Base-by-base conservation (phyloP, 1,284 basidiomycete species). In the Meira miltonrushii region DNA sequence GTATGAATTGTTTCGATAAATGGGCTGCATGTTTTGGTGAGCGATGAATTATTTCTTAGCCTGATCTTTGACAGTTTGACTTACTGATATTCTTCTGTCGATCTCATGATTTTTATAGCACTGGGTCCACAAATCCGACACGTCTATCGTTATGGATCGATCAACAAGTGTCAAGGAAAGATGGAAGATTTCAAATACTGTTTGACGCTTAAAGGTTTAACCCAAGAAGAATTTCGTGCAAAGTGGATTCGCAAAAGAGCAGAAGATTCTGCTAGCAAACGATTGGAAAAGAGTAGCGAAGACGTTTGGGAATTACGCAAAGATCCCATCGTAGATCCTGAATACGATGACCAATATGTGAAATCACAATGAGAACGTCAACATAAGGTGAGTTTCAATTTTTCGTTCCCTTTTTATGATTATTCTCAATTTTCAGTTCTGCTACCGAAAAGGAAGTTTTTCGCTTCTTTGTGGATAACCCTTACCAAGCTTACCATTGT, bases 131-230 rank as follows among this genome's bases (percentile, higher is more conserved):
- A 96, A 79, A 79, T 93, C 58, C 88, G 87, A 67, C 87, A 88
- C 2, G 81, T 95, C 50, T 97, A 97, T 79, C 85, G 94, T 66
- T 86, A 88, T 69, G 94, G 94, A 3, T 82, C 85, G 52, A 83
- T 88, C 69, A 83, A 87, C 1, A 85, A 87, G 61, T 97, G 94
- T 78, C 82, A 81, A 0, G 82, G 83, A 55, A 92, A 94, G 77
- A 84, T 88, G 72, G 87, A 92, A 66, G 92, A 95, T 71, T 94
- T 94, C 84, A 96, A 96, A 80, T 95, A 90, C 80, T 98, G 94
- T 80, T 82, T 96, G 81, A 88, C 86, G 60, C 81, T 88, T 65
- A 93, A 92, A 78, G 83, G 84, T 23, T 81, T 89, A 78, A 84
- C 87, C 52, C 84, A 85, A 10, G 90, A 93, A 58, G 84, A 87